phyloP scores from a whole-genome alignment of 257 asterid genomes.

The Handroanthus guayacan region DNA sequence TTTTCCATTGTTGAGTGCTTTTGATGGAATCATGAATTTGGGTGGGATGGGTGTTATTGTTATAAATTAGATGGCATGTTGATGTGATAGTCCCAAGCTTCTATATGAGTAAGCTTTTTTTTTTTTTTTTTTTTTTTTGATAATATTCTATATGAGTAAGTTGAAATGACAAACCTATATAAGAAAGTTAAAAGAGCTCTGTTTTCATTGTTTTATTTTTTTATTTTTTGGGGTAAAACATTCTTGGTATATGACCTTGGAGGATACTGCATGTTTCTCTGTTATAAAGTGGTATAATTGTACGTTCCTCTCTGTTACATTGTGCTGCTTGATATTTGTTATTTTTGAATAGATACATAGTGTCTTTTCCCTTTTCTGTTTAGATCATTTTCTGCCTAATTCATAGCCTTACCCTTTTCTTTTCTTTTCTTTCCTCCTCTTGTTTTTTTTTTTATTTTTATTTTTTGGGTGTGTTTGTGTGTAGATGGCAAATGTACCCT shows the following conservation, averaged over 20 bases:
- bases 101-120: neutral
- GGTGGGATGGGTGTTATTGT: neutral
- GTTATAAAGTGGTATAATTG: neutral
- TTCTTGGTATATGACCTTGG: slow-evolving; percentile 14
- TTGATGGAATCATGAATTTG: neutral
- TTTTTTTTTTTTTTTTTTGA: neutral
- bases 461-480: neutral
- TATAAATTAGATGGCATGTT: neutral
- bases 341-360: slow-evolving; percentile 11
- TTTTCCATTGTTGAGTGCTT: neutral
- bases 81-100: neutral
- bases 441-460: too few relatives aligned
- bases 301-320: neutral
- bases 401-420: slow-evolving; percentile 10
- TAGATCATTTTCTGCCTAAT: neutral
- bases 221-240: neutral
- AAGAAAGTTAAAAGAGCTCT: neutral
- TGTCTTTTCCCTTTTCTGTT: slow-evolving; percentile 11
- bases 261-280: neutral
- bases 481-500: slow-evolving; percentile 57
- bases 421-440: too few relatives aligned
- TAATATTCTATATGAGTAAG: neutral
- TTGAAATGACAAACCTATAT: neutral
- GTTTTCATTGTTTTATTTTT: neutral
- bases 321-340: slow-evolving; percentile 6